Evolutionary conservation across 495 filamentous ascomycete genomes (phyloP), one percentile per base, ranked within the genome.

Genomic region (Penicillium crystallinum): DNA sequence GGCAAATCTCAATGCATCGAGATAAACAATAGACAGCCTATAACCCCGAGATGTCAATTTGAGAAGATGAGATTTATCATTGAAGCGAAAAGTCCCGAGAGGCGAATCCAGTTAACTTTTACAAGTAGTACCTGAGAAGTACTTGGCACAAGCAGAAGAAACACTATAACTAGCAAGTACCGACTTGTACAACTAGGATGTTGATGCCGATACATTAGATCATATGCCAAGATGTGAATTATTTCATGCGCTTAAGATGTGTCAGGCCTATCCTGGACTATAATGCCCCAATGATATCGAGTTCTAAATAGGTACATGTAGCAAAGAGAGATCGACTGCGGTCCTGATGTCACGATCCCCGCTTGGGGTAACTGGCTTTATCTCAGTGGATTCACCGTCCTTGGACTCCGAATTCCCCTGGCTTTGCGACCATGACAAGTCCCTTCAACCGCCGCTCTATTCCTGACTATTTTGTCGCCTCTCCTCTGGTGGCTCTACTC

Each of bases 401-500:
- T 25, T 19, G 19, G 15, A 21, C 31, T 42, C 30, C 29, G 18
- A 34, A 4, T 25, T 15, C 21, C 15, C 14, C 30, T 27, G 54
- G n/a, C 39, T 18, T 31, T 33, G 12, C 19, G 11, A 58, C 46
- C 38, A 76, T 75, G 72, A 34, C 67, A 12, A 71, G 65, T 27
- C 78, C 79, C 15, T 81, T 77, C 58, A 57, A 78, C 55, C 71
- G 70, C 35, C 78, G 77, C 51, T 63, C 74, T 6, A 50, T 75
- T 17, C 58, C 65, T 17, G 67, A 78, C 57, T 74, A 72, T 50
- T 61, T 81, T 39, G 47, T 81, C 47, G 58, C 75, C 33, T 80
- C 77, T 14, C 79, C 78, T 10, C 65, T 80, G 4, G 66, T 70
- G 43, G 69, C 74, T 43, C 57, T 80, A 49, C 65, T 77, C 45